Evolutionary conservation across 2,329 filamentous ascomycete species (phyloP).

Genomic region (Fusarium hainanense): DNA sequence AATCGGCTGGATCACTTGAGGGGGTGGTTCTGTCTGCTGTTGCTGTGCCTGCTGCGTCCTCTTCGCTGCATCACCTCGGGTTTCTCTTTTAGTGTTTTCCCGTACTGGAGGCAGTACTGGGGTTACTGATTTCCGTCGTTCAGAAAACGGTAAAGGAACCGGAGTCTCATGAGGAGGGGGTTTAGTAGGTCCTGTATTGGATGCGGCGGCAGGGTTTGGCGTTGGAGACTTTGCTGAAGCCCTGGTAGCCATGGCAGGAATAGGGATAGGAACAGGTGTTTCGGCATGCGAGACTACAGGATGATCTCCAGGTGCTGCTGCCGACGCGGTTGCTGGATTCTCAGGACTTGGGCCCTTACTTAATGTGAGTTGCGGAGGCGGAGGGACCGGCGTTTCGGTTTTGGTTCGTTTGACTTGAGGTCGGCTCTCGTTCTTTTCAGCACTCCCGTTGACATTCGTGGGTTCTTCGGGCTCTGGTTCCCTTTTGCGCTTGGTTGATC

Average conservation of each 20-base stretch:
- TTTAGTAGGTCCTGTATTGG: slow-evolving; percentile 48
- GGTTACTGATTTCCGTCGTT: slow-evolving; percentile 49
- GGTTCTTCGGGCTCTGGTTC: slow-evolving; percentile 50
- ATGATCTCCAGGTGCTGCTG: slow-evolving; percentile 34
- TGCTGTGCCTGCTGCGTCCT: slow-evolving; percentile 52
- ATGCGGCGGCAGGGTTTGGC: slow-evolving; percentile 41
- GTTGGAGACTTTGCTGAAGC: slow-evolving; percentile 50
- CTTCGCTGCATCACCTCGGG: slow-evolving; percentile 57
- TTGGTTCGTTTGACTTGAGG: slow-evolving; percentile 64
- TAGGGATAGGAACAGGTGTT: slow-evolving; percentile 57
- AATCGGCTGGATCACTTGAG: slow-evolving; percentile 12
- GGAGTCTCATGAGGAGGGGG: slow-evolving; percentile 51
- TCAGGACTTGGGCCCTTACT: slow-evolving; percentile 45
- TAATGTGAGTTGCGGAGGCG: slow-evolving; percentile 53
- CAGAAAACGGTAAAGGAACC: slow-evolving; percentile 52
- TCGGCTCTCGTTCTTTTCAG: slow-evolving; percentile 42
- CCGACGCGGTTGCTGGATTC: slow-evolving; percentile 32
- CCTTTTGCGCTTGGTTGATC: slow-evolving; percentile 60
- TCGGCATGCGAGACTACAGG: slow-evolving; percentile 49
- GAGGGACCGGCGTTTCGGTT: slow-evolving; percentile 67
- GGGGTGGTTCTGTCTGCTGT: slow-evolving; percentile 22
- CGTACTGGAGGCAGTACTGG: slow-evolving; percentile 48
- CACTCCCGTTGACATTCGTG: slow-evolving; percentile 46
- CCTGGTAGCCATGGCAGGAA: slow-evolving; percentile 46
- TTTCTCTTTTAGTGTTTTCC: slow-evolving; percentile 57